Percentiles rank a stretch among this genome's conserved stretches.
Conservation (phyloP, 805 yeast species). For the Soucietia sequanensis region DNA sequence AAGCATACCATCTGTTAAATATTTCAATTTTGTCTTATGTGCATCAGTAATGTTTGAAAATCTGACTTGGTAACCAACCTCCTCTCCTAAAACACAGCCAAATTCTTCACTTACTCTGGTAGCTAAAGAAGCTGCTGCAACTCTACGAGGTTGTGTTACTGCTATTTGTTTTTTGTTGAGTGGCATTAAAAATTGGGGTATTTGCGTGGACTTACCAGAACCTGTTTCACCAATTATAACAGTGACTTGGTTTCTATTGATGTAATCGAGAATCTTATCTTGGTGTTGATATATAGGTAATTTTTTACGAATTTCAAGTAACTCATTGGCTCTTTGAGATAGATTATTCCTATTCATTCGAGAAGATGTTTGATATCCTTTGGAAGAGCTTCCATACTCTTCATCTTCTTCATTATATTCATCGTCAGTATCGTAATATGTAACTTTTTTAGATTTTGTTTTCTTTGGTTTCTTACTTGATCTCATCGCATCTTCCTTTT, state of each 20-base stretch:
- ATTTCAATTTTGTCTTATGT: conserved; percentile 67
- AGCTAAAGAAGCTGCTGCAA: conserved; percentile 94
- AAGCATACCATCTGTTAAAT: conserved; percentile 96
- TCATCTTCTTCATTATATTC: conserved; percentile 12
- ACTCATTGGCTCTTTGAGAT: conserved; percentile 38
- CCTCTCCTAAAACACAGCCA: conserved; percentile 73
- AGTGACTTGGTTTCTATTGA: conserved; percentile 61
- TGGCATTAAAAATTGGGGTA: conserved; percentile 84
- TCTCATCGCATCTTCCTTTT: too few relatives aligned
- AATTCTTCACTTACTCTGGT: conserved; percentile 87
- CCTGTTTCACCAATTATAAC: conserved; percentile 96
- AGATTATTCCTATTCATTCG: conserved; percentile 19
- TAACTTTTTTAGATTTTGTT: conserved; percentile 8
- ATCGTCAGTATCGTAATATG: conserved; percentile 29
- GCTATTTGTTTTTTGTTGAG: conserved; percentile 61
- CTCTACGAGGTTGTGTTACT: conserved; percentile 96
- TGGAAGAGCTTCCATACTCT: neutral
- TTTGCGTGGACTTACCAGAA: conserved; percentile 96
- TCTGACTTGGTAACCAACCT: conserved; percentile 91
- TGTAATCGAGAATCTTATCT: conserved; percentile 55
- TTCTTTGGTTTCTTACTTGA: conserved; percentile 5
- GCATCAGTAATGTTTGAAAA: conserved; percentile 69
- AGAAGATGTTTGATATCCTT: neutral
- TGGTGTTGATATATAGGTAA: conserved; percentile 79
- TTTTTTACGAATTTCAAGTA: conserved; percentile 52